Evolutionary conservation across 2,329 filamentous ascomycete species (phyloP).

Genomic region (Microdochium trichocladiopsis): DNA sequence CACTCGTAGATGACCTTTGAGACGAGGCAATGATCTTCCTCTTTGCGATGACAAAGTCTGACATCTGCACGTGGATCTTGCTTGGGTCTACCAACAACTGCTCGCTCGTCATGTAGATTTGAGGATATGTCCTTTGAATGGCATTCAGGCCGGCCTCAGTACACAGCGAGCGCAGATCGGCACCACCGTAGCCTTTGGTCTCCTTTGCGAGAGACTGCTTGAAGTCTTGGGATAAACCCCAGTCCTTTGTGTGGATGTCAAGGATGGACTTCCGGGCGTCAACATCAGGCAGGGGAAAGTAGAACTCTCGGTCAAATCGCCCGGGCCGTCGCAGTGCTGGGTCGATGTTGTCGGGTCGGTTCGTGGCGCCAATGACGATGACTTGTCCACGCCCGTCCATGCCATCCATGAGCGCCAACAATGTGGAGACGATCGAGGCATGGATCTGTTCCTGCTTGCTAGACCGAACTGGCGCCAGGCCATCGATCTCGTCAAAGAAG

Average conservation of each 20-base stretch:
- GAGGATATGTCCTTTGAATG: slow-evolving; percentile 90
- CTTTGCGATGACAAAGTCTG: slow-evolving; percentile 95
- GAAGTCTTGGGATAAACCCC: slow-evolving; percentile 75
- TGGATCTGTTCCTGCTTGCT: slow-evolving; percentile 99
- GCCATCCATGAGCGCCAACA: slow-evolving; percentile 93
- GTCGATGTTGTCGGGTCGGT: slow-evolving; percentile 92
- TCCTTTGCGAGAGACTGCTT: slow-evolving; percentile 78
- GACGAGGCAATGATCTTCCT: slow-evolving; percentile 96
- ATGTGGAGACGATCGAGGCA: slow-evolving; percentile 89
- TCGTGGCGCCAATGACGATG: slow-evolving; percentile 98
- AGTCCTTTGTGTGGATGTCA: slow-evolving; percentile 91
- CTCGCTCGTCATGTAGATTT: slow-evolving; percentile 86
- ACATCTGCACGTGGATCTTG: slow-evolving; percentile 79
- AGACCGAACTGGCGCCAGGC: slow-evolving; percentile 87
- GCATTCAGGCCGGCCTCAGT: slow-evolving; percentile 95
- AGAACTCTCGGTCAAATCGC: slow-evolving; percentile 95
- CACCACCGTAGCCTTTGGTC: slow-evolving; percentile 95
- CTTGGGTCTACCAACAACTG: slow-evolving; percentile 83
- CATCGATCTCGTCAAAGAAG: slow-evolving; percentile 99
- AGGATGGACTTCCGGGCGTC: slow-evolving; percentile 79
- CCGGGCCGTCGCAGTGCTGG: slow-evolving; percentile 90
- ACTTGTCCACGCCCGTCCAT: slow-evolving; percentile 99
- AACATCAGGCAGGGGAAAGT: slow-evolving; percentile 85
- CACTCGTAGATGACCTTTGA: slow-evolving; percentile 79
- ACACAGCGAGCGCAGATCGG: slow-evolving; percentile 86